Evolutionary conservation across 805 yeast species (phyloP).

Genomic region (Metschnikowia shivogae): DNA sequence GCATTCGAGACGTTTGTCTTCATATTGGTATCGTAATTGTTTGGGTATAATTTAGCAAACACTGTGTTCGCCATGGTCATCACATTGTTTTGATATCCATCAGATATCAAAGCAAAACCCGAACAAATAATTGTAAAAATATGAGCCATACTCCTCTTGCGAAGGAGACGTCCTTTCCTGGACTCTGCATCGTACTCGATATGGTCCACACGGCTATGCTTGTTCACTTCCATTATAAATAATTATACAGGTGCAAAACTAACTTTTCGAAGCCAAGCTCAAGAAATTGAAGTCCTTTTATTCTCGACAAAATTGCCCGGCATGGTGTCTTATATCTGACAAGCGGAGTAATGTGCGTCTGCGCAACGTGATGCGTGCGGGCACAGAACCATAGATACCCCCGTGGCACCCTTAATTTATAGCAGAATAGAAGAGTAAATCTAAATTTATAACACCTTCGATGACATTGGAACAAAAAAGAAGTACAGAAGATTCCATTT

Average conservation of each 20-base stretch:
- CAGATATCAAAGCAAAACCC: constrained; percentile 73
- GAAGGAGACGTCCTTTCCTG: constrained; percentile 26
- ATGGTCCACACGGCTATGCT: constrained; percentile 11
- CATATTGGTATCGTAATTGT: constrained; percentile 41
- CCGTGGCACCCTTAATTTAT: constrained; percentile 1
- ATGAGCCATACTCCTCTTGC: constrained; percentile 24
- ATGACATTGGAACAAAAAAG: too few species aligned
- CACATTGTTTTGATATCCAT: constrained; percentile 72
- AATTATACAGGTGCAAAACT: background rate
- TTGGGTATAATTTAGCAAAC: constrained; percentile 43
- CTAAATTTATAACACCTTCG: too few species aligned
- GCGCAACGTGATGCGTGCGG: constrained; percentile 1
- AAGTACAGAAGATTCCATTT: too few species aligned
- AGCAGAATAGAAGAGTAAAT: too few species aligned
- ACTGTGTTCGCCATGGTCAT: constrained; percentile 67
- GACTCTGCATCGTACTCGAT: constrained; percentile 30
- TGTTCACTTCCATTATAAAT: background rate
- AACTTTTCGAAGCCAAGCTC: too few species aligned
- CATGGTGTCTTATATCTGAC: background rate
- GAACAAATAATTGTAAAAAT: constrained; percentile 53
- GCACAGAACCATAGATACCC: background rate
- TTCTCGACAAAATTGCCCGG: background rate
- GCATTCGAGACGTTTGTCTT: constrained; percentile 68
- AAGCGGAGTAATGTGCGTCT: constrained; percentile 1
- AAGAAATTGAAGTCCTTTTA: background rate